Evolutionary conservation across 192 early-diverging fungal species (phyloP), one percentile per base, ranked within the genome.

Genomic region (Coemansia javaensis): DNA sequence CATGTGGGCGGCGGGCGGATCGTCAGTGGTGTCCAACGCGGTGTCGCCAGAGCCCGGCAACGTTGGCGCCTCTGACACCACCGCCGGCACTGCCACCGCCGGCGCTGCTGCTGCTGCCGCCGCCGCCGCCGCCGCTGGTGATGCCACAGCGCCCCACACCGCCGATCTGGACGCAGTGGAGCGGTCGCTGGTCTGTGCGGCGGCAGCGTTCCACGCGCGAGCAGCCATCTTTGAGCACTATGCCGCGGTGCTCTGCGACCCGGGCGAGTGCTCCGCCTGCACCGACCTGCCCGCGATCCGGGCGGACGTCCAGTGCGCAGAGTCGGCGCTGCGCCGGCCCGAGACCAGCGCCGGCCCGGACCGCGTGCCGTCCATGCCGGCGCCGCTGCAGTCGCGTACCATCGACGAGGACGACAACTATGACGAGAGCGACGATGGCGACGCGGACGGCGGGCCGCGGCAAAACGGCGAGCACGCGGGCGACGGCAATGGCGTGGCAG

Each of bases 181-280:
- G 39, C 34, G 39, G 22, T 50, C 72, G 47, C 18, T 75, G 33
- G 44, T 59, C 0, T 68, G 60, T 23, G 66, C 63, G 7, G 68
- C 79, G 2, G 79, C 85, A 13, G 77, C 76, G 20, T 86, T 83
- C 51, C 82, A 86, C 33, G 78, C 80, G 22, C 82, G 89, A 28
- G 48, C 80, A 9, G 84, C 86, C 71, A 77, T 91, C 12, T 88
- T 84, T 67, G 89, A 91, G 46, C 85, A 89, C 54, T 65, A 82
- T 31, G 68, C 86, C 11, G 76, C 86, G 5, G 66, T 63, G 8
- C 28, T 87, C 2, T 89, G 70, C 53, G 77, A 71, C 7, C 38
- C 57, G 8, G 50, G 64, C 39, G 69, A 75, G 4, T 66, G 64
- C 55, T 32, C 24, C 10, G 17, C 10, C 34, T 77, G 62, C 55